Percentiles rank a stretch among this genome's conserved stretches.
These are phyloP conservation scores for Cucurbita ficifolia DNA, from an alignment of 306 rosid genomes.

Conservation along the genomic window DNA sequence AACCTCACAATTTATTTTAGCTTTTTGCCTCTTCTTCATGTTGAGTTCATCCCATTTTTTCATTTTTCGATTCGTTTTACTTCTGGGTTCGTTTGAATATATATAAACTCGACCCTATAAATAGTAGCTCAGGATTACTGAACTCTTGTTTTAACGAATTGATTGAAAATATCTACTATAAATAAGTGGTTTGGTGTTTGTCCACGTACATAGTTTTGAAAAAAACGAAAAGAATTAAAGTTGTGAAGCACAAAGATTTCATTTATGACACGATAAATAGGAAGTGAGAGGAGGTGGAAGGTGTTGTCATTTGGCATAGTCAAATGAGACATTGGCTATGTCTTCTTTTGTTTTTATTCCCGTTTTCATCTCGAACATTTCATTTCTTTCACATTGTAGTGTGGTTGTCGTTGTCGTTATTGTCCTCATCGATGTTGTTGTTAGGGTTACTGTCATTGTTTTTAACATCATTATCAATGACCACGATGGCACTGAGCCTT, in stretches of 20 bases:
- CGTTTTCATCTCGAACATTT: not conserved
- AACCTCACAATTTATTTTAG: not conserved
- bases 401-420: not conserved
- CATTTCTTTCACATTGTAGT: not conserved
- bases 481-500: not conserved
- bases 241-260: not conserved
- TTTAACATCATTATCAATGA: not conserved
- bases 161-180: not conserved
- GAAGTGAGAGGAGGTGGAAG: not conserved
- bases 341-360: not conserved
- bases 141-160: not conserved
- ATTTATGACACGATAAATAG: not conserved
- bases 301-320: constrained; percentile 2
- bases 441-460: not conserved
- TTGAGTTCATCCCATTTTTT: not conserved
- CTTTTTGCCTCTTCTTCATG: not conserved
- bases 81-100: too few relatives aligned
- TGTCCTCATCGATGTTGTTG: not conserved
- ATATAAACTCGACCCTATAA: not conserved
- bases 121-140: not conserved
- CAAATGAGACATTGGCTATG: not conserved
- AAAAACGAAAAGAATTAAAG: not conserved
- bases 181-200: not conserved
- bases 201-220: not conserved
- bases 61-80: not conserved